Base-by-base conservation (phyloP, 352 stramenopile species). In the Peronosclerospora sorghi region DNA sequence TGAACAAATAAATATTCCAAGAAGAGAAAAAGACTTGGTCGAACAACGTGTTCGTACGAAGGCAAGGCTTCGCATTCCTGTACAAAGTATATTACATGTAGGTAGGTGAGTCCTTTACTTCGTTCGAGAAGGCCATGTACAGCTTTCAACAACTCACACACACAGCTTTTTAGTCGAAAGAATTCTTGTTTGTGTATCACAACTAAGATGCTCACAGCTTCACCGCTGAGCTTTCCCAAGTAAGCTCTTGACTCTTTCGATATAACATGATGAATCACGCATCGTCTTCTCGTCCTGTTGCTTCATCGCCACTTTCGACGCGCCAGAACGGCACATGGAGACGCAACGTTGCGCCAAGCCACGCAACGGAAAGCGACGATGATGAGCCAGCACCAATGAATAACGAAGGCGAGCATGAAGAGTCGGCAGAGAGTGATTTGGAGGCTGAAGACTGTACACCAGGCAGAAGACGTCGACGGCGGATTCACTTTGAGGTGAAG, bases 401-500 rank as follows among this genome's bases (percentile, higher is more conserved):
- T 36, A 17, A 60, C 35, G 30, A 45, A 7, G 20, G 23, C 17
- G n/a, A 19, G 13, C 30, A 50, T 45, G 27, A 43, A 47, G 38
- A 45, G 2, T 10, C 43, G 2, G 9, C 17, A 6, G 34, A 32
- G 17, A 59, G 35, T 44, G 26, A 26, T 18, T 52, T 40, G 10
- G 48, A 55, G 23, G 29, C 5, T 21, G 41, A 52, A 47, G 18
- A 38, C 8, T 7, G 8, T 2, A 27, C 9, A 18, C n/a, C 8
- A 15, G 24, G 12, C 15, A 30, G 23, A 35, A 44, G 44, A 21
- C 35, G 40, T 0, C 64, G 68, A 32, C 58, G 43, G 0, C 65
- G 73, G 2, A 48, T 82, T 32, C 65, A 87, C 55, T 82, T 87
- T 23, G 35, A 58, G 9, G 56, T 87, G 24, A 30, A 60, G 8